These are phyloP conservation scores for Hawksworthiomyces lignivorus DNA, from an alignment of 2,329 filamentous ascomycete genomes.

Conservation along the genomic window DNA sequence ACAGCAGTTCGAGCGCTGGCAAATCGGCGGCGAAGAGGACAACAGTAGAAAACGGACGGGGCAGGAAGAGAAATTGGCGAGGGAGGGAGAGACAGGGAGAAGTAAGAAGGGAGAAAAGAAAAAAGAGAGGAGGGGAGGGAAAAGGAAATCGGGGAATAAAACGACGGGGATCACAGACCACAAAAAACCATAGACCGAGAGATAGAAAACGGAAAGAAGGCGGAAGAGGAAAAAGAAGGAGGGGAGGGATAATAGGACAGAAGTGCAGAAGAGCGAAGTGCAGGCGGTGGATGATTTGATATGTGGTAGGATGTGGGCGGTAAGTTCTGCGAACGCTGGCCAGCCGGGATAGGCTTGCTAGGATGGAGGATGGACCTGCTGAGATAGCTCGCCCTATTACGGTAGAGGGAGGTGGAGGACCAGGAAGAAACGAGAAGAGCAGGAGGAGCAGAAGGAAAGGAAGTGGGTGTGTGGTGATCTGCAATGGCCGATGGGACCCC, in stretches of 20 bases:
- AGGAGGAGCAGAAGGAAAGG: too few relatives aligned
- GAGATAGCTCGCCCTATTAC: too few relatives aligned
- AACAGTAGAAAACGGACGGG: not conserved
- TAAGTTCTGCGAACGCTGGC: too few relatives aligned
- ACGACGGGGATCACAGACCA: slow-evolving; percentile 1
- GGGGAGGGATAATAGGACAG: not conserved
- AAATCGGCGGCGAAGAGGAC: not conserved
- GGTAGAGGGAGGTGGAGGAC: too few relatives aligned
- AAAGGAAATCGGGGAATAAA: not conserved
- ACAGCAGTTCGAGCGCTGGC: too few relatives aligned
- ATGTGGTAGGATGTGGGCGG: not conserved
- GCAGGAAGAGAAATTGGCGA: not conserved
- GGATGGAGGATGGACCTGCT: too few relatives aligned
- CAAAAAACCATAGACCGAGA: slow-evolving; percentile 3
- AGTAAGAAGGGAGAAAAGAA: not conserved
- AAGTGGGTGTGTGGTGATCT: slow-evolving; percentile 3
- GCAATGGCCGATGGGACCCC: slow-evolving; percentile 1
- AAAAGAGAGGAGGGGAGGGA: not conserved
- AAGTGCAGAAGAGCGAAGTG: not conserved
- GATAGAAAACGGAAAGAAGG: slow-evolving; percentile 5
- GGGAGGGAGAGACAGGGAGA: not conserved
- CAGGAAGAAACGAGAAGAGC: too few relatives aligned
- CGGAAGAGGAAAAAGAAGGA: slow-evolving; percentile 1
- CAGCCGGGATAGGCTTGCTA: not conserved
- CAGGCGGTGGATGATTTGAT: not conserved